These are phyloP conservation scores for Lecanicillium sp. DNA, from an alignment of 2,329 filamentous ascomycete species.

Conservation along the genomic window DNA sequence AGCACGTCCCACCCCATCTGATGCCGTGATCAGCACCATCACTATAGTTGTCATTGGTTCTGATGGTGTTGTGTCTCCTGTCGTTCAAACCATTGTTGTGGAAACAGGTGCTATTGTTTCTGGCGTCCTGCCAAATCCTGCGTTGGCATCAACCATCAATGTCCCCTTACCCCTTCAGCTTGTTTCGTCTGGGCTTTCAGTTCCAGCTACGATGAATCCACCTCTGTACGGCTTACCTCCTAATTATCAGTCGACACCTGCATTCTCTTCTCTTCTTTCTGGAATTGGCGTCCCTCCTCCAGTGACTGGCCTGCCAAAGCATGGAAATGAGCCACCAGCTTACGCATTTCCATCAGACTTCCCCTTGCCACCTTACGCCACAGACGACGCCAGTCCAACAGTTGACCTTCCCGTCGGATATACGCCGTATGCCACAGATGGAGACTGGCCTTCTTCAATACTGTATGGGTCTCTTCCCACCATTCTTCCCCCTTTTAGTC, in stretches of 20 bases:
- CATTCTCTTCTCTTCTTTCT: conserved; percentile 1
- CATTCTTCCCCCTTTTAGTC: conserved; percentile 23
- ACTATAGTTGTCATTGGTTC: conserved; percentile 5
- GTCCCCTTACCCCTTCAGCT: neutral
- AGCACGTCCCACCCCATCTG: conserved; percentile 16
- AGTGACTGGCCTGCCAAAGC: too few species aligned
- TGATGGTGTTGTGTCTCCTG: conserved; percentile 4
- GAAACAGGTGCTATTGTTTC: neutral
- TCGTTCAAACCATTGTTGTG: conserved; percentile 3
- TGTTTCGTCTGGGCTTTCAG: neutral
- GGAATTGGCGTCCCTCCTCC: neutral
- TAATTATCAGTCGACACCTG: too few species aligned
- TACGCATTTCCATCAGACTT: conserved; percentile 3
- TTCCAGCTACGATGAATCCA: neutral
- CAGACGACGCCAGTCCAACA: neutral
- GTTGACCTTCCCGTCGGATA: neutral
- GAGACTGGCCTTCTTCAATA: conserved; percentile 7
- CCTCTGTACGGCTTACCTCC: neutral
- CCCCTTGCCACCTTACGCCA: neutral
- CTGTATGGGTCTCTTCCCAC: conserved; percentile 14
- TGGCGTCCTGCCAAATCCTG: neutral
- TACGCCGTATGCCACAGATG: neutral
- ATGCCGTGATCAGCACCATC: conserved; percentile 4
- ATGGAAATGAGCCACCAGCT: conserved; percentile 2
- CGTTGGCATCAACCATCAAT: neutral